Conservation (phyloP, 345 rosid species). For the Brassica incana region DNA sequence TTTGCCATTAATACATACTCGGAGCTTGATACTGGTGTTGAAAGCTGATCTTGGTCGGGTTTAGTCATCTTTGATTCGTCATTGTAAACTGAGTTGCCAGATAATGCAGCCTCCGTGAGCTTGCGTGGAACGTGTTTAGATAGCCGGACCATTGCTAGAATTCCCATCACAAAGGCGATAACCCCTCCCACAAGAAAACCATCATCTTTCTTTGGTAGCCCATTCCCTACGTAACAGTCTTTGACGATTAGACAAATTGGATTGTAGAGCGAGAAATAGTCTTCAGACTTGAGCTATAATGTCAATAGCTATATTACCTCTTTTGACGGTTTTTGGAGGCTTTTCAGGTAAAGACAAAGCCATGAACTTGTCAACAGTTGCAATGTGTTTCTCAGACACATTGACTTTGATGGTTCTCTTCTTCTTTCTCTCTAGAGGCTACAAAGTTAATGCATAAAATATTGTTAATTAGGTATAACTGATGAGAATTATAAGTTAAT, state of each 20-base stretch:
- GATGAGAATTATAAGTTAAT: not conserved
- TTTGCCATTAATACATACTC: constrained; percentile 60
- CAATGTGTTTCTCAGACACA: constrained; percentile 32
- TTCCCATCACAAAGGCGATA: constrained; percentile 62
- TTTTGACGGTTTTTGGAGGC: not conserved
- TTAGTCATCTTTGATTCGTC: constrained; percentile 10
- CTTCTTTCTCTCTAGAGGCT: constrained; percentile 36
- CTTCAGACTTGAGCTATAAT: not conserved
- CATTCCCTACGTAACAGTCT: constrained; percentile 18
- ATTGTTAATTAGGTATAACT: not conserved
- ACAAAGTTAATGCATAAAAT: not conserved
- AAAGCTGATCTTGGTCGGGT: constrained; percentile 14
- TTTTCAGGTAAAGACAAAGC: constrained; percentile 44
- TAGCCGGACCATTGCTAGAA: constrained; percentile 59
- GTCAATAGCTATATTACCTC: constrained; percentile 5
- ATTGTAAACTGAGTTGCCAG: constrained; percentile 34
- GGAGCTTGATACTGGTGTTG: constrained; percentile 44
- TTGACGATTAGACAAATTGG: not conserved
- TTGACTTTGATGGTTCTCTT: constrained; percentile 13
- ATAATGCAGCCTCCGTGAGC: constrained; percentile 53
- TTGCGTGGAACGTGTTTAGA: constrained; percentile 59
- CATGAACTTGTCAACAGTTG: constrained; percentile 50
- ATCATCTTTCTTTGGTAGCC: constrained; percentile 33
- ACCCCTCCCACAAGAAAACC: constrained; percentile 49
- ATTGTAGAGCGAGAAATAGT: not conserved